Conservation (phyloP, 169 alveolate species). For the Plasmodium coatneyi region DNA sequence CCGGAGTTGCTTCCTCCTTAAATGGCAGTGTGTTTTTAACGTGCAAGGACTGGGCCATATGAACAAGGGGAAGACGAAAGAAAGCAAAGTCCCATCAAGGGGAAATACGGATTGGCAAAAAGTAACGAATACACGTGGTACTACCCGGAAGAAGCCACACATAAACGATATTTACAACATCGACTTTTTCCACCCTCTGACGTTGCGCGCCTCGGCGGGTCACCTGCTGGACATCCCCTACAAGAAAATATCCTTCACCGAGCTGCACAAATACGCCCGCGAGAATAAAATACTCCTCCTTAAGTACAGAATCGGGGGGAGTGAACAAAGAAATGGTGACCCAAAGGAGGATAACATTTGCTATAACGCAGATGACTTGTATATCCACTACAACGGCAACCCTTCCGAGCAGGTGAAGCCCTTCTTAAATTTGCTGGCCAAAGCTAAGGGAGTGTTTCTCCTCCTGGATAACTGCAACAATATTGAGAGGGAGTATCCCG, state of each 20-base stretch:
- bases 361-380: slow-evolving; percentile 1
- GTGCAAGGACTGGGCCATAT: slow-evolving; percentile 1
- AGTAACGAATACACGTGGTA: neutral
- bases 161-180: slow-evolving; percentile 29
- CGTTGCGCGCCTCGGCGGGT: slow-evolving; percentile 64
- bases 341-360: neutral
- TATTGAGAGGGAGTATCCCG: slow-evolving; percentile 32
- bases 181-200: slow-evolving; percentile 67
- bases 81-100: neutral
- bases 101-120: neutral
- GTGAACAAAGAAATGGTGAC: neutral
- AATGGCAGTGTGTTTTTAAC: slow-evolving; percentile 71
- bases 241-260: slow-evolving; percentile 25
- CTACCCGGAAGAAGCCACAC: neutral
- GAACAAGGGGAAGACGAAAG: neutral
- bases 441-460: slow-evolving; percentile 72
- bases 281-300: slow-evolving; percentile 57
- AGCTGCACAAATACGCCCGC: slow-evolving; percentile 25
- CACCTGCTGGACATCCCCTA: slow-evolving; percentile 59
- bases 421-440: slow-evolving; percentile 30
- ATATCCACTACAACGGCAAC: slow-evolving; percentile 16
- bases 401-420: slow-evolving; percentile 9
- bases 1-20: slow-evolving; percentile 53
- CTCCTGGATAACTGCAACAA: slow-evolving; percentile 67
- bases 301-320: slow-evolving; percentile 3